These are phyloP conservation scores for Farysia itapuensis DNA, from an alignment of 1,284 basidiomycete species.

Conservation along the genomic window DNA sequence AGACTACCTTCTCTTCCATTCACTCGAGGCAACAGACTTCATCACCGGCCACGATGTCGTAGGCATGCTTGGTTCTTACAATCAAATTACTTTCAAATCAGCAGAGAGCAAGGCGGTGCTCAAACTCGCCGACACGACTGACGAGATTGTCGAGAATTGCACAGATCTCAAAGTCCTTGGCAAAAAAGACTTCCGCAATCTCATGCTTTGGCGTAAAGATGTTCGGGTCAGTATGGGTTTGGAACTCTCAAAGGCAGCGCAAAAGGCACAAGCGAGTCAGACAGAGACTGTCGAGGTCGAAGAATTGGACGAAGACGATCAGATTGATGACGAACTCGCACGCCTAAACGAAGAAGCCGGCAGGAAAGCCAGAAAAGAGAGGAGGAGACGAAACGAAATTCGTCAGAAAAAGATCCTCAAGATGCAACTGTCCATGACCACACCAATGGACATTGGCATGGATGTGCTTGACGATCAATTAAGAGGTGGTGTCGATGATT, in stretches of 20 bases:
- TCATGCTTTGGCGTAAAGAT: constrained; percentile 77
- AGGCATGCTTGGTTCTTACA: constrained; percentile 76
- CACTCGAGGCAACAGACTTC: constrained; percentile 74
- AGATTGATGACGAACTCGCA: constrained; percentile 74
- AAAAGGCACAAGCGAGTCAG: constrained; percentile 35
- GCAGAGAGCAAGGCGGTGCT: constrained; percentile 73
- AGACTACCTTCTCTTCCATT: constrained; percentile 86
- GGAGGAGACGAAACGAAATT: constrained; percentile 84
- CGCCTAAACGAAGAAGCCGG: constrained; percentile 79
- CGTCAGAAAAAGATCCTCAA: constrained; percentile 85
- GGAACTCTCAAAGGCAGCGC: constrained; percentile 32
- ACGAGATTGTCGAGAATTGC: constrained; percentile 79
- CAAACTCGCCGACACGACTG: constrained; percentile 65
- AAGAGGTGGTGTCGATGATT: constrained; percentile 39
- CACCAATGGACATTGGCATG: constrained; percentile 90
- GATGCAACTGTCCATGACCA: constrained; percentile 96
- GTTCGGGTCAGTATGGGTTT: constrained; percentile 72
- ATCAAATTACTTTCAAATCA: constrained; percentile 75
- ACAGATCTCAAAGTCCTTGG: constrained; percentile 95
- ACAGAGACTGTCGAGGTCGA: constrained; percentile 67
- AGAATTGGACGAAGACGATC: constrained; percentile 64
- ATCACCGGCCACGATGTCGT: constrained; percentile 67
- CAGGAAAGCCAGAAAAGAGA: constrained; percentile 74
- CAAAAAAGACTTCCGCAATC: constrained; percentile 90
- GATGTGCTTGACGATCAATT: constrained; percentile 64